These are phyloP conservation scores for Chondrostereum purpureum DNA, from an alignment of 1,284 basidiomycete species.

Conservation along the genomic window DNA sequence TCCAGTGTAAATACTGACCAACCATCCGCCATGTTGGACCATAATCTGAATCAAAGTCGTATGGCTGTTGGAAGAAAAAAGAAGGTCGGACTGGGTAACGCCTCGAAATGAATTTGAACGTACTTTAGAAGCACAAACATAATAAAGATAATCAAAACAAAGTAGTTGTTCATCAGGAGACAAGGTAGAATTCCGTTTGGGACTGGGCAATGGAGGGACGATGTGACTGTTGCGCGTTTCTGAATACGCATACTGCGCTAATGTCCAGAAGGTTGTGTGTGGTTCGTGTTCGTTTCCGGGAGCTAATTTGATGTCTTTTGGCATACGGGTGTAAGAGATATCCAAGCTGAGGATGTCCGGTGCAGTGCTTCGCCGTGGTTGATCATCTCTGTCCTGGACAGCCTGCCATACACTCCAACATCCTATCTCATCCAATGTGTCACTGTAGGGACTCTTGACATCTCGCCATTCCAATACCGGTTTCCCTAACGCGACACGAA, in stretches of 20 bases:
- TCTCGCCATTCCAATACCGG: constrained; percentile 52
- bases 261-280: constrained; percentile 38
- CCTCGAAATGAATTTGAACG: not conserved
- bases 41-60: constrained; percentile 39
- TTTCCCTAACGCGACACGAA: constrained; percentile 32
- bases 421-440: constrained; percentile 49
- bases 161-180: constrained; percentile 46
- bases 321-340: constrained; percentile 41
- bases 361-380: constrained; percentile 40
- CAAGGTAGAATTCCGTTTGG: constrained; percentile 23
- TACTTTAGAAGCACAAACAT: constrained; percentile 26
- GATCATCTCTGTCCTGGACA: constrained; percentile 36
- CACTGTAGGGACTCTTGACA: constrained; percentile 37
- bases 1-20: constrained; percentile 40
- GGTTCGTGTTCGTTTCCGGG: constrained; percentile 32
- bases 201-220: constrained; percentile 29
- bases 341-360: constrained; percentile 41
- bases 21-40: constrained; percentile 46
- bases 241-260: constrained; percentile 39
- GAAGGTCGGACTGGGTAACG: not conserved
- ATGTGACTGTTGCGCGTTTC: constrained; percentile 29
- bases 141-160: constrained; percentile 52
- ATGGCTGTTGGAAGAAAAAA: constrained; percentile 22
- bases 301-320: constrained; percentile 34
- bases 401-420: constrained; percentile 65